These are phyloP conservation scores for Diospyros lotus DNA, from an alignment of 148 eudicot species.

Conservation along the genomic window DNA sequence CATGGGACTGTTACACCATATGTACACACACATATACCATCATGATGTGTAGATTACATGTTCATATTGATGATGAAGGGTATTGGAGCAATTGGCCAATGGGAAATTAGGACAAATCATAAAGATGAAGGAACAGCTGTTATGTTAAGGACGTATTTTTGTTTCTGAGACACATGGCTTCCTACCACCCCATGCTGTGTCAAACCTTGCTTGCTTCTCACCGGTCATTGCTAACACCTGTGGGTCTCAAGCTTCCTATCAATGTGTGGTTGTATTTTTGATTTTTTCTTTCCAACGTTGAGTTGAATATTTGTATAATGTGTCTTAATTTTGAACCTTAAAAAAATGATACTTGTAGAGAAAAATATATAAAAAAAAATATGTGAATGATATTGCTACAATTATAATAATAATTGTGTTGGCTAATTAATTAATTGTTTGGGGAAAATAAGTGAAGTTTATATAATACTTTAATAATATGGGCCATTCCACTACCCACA, in stretches of 20 bases:
- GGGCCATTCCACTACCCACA: too few species aligned
- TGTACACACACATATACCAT: too few species aligned
- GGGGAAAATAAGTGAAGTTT: too few species aligned
- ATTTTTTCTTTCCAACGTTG: too few species aligned
- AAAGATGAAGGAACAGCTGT: slow-evolving; percentile 17
- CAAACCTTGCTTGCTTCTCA: slow-evolving; percentile 23
- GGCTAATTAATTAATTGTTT: too few species aligned
- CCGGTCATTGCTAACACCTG: slow-evolving; percentile 18
- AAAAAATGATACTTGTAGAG: too few species aligned
- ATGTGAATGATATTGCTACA: too few species aligned
- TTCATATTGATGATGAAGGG: neutral
- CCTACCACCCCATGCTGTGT: slow-evolving; percentile 16
- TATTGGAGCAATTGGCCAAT: neutral
- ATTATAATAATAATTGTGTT: too few species aligned
- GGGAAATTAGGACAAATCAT: neutral
- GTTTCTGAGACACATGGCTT: slow-evolving; percentile 12
- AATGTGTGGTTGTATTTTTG: neutral
- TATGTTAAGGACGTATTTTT: slow-evolving; percentile 2
- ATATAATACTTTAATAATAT: too few species aligned
- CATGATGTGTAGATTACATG: neutral
- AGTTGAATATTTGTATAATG: neutral
- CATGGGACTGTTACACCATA: too few species aligned
- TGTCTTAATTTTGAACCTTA: neutral
- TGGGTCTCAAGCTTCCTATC: slow-evolving; percentile 4
- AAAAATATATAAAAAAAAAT: too few species aligned